A percentile compares a stretch with the other conserved stretches of the same genome.
Conservation (phyloP, 352 stramenopile genomes). For the Phytophthora pini region DNA sequence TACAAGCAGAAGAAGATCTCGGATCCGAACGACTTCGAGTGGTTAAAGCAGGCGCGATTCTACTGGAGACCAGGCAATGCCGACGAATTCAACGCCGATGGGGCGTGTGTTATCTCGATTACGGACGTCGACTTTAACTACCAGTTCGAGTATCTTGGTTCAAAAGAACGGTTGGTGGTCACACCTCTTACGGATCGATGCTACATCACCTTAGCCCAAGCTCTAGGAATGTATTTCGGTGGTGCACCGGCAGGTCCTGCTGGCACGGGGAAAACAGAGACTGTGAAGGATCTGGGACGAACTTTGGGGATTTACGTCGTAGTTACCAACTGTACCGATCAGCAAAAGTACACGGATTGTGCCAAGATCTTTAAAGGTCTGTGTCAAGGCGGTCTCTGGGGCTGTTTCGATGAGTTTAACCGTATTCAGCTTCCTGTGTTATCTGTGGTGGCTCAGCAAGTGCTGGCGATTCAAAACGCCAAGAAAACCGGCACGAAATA, state of each 20-base stretch:
- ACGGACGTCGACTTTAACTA: conserved; percentile 99
- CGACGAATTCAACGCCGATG: conserved; percentile 96
- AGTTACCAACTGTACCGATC: conserved; percentile 97
- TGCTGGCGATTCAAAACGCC: conserved; percentile 98
- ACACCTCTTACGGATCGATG: conserved; percentile 97
- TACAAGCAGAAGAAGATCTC: conserved; percentile 97
- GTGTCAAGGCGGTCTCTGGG: conserved; percentile 96
- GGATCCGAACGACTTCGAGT: conserved; percentile 98
- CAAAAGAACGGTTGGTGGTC: conserved; percentile 97
- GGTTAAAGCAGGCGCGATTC: conserved; percentile 99
- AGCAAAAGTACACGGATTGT: conserved; percentile 98
- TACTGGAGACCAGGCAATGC: conserved; percentile 95
- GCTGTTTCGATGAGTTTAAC: conserved; percentile 99
- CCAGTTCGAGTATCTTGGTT: conserved; percentile 98
- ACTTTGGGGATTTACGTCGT: conserved; percentile 97
- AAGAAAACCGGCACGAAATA: conserved; percentile 96
- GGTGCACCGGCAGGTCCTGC: conserved; percentile 95
- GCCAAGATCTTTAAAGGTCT: conserved; percentile 99
- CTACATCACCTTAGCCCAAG: conserved; percentile 98
- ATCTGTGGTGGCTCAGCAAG: conserved; percentile 97
- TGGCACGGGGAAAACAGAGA: conserved; percentile 98
- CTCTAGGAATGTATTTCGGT: conserved; percentile 98
- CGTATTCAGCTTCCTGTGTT: conserved; percentile 96
- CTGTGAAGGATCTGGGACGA: conserved; percentile 96
- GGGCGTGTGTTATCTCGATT: conserved; percentile 96